Conservation (phyloP, 2,329 filamentous ascomycete genomes). For the Colletotrichum liriopes region DNA sequence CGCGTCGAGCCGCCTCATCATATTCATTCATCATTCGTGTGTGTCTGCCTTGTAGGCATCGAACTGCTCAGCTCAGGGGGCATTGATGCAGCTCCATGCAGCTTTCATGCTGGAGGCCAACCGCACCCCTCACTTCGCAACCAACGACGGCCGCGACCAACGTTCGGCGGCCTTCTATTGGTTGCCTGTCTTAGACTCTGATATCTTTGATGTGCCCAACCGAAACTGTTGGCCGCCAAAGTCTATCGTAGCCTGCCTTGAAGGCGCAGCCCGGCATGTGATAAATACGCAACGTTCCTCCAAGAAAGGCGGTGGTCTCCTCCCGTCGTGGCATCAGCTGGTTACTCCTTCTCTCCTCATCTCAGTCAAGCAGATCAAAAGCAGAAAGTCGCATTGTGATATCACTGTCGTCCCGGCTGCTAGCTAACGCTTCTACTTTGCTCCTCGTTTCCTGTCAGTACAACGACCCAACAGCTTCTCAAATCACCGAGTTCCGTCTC, state of each 20-base stretch:
- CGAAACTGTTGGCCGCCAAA: conserved; percentile 15
- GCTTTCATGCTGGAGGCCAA: conserved; percentile 33
- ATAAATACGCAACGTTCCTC: conserved; percentile 3
- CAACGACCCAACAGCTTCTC: too few relatives aligned
- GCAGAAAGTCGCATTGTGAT: not conserved
- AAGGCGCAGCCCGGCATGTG: conserved; percentile 15
- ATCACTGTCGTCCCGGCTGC: not conserved
- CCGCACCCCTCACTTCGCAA: conserved; percentile 9
- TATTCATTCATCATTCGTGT: not conserved
- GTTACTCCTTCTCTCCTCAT: not conserved
- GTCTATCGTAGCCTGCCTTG: conserved; percentile 17
- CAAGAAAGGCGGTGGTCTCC: too few relatives aligned
- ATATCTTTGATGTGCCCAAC: conserved; percentile 1
- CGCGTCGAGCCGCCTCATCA: not conserved
- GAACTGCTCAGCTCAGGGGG: conserved; percentile 4
- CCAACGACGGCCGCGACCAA: conserved; percentile 20
- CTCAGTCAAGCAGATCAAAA: not conserved
- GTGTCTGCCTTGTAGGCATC: not conserved
- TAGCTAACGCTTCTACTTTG: not conserved
- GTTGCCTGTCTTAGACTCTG: conserved; percentile 24
- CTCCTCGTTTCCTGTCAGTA: not conserved
- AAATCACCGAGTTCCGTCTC: too few relatives aligned
- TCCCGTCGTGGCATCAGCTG: not conserved
- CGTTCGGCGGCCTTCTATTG: conserved; percentile 10
- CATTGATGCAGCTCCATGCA: conserved; percentile 1